phyloP scores from a whole-genome alignment of 2,329 filamentous ascomycete species.

The Aspergillus sp. region DNA sequence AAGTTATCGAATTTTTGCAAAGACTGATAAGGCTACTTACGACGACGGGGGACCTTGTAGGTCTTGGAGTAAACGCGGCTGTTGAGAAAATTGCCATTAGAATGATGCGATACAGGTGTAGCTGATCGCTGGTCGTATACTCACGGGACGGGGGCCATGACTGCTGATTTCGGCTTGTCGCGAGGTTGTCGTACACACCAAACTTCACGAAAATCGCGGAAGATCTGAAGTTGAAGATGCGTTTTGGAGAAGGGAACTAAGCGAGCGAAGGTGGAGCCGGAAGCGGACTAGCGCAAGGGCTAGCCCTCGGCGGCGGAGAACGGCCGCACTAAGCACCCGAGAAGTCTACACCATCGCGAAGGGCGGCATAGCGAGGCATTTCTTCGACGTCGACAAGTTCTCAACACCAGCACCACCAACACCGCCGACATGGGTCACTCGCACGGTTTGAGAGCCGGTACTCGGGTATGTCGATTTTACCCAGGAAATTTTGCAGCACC shows the following conservation, averaged over 20 bases:
- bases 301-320: slow-evolving; percentile 23
- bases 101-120: slow-evolving; percentile 41
- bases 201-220: slow-evolving; percentile 28
- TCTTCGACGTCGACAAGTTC: slow-evolving; percentile 42
- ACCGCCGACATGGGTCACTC: slow-evolving; percentile 79
- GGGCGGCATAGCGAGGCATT: slow-evolving; percentile 30
- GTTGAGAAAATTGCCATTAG: slow-evolving; percentile 29
- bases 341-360: slow-evolving; percentile 26
- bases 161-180: slow-evolving; percentile 45
- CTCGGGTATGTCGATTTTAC: slow-evolving; percentile 64
- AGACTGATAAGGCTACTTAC: slow-evolving; percentile 44
- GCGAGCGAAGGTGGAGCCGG: slow-evolving; percentile 24
- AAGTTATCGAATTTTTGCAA: slow-evolving; percentile 16
- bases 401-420: slow-evolving; percentile 47
- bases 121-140: slow-evolving; percentile 31
- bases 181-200: slow-evolving; percentile 36
- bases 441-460: slow-evolving; percentile 82
- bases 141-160: slow-evolving; percentile 47
- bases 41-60: slow-evolving; percentile 96
- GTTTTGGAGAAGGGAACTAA: slow-evolving; percentile 24
- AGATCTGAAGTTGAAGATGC: slow-evolving; percentile 22
- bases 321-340: slow-evolving; percentile 32
- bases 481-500: slow-evolving; percentile 5
- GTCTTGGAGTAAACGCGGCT: slow-evolving; percentile 92
- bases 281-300: slow-evolving; percentile 26